Evolutionary conservation across 2,329 filamentous ascomycete species (phyloP), one percentile per base, ranked within the genome.

Genomic region (Fusarium sarcochroum): DNA sequence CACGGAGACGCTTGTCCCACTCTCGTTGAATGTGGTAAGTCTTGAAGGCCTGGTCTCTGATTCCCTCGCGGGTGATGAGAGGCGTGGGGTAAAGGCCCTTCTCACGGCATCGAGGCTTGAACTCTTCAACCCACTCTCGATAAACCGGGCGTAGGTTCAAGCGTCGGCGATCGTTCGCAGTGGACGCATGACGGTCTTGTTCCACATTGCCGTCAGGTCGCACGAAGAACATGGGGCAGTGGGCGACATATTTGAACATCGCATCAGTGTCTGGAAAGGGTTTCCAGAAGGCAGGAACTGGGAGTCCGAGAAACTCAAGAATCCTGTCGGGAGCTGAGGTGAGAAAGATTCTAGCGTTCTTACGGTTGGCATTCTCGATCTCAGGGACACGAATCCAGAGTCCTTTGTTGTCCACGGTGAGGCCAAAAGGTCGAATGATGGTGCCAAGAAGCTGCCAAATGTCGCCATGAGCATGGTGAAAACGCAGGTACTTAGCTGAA

Each of bases 381-480:
- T 93, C 90, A 6, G 86, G 83, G 17, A 94, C 84, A 1, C 91
- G 86, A 0, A 95, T 71, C 75, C 85, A 88, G 2, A 96, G 77
- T 3, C 88, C 91, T 14, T 75, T 77, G 50, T 92, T 87, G 68
- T 89, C 90, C 23, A 88, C 80, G 0, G 87, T 91, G 9, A 96
- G 84, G 3, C 92, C 92, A 35, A 88, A 85, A 0, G 85, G 85
- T 1, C 90, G 85, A 64, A 93, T 87, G 10, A 84, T 86, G 18
- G 85, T 82, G 7, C 91, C 90, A 0, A 95, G 75, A 10, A 89
- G 75, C 61, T 87, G 91, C 84, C 89, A 89, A 1, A 89, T 58
- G 70, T 95, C 92, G n/a, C 91, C 90, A 70, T 95, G 92, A 1
- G 87, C 86, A 38, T 90, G 84, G 68, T 88, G 88, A 79, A 94